Evolutionary conservation across 306 rosid genomes (phyloP).

Genomic region (Trifolium fragiferum): DNA sequence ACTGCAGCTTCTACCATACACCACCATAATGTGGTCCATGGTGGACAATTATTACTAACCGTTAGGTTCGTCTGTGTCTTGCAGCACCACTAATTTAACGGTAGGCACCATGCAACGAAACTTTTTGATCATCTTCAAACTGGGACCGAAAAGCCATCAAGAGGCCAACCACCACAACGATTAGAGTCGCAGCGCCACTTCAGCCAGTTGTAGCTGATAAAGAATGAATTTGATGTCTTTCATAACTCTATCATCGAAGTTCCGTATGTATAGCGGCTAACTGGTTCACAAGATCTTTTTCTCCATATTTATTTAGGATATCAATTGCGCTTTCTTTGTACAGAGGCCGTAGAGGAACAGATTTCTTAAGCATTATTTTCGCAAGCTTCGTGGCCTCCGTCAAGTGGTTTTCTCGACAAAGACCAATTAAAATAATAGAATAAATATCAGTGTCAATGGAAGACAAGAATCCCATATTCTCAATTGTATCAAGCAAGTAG

Average conservation of each 20-base stretch:
- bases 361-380: slow-evolving; percentile 67
- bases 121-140: neutral
- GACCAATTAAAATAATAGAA: slow-evolving; percentile 67
- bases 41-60: neutral
- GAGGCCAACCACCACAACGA: neutral
- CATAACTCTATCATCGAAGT: slow-evolving; percentile 19
- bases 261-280: slow-evolving; percentile 36
- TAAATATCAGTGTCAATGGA: slow-evolving; percentile 70
- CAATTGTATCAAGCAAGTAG: slow-evolving; percentile 66
- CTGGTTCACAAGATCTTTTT: slow-evolving; percentile 54
- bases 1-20: neutral
- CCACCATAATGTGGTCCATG: neutral
- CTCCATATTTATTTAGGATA: slow-evolving; percentile 57
- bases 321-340: slow-evolving; percentile 47
- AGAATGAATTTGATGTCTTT: slow-evolving; percentile 27
- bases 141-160: neutral
- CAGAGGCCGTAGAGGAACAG: slow-evolving; percentile 54
- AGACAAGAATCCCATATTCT: slow-evolving; percentile 52
- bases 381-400: slow-evolving; percentile 67
- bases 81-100: neutral
- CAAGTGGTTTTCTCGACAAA: slow-evolving; percentile 55
- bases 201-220: neutral
- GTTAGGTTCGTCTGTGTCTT: neutral
- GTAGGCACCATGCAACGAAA: neutral
- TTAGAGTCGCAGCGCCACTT: neutral